phyloP scores from a whole-genome alignment of 176 grass and related monocot species.

The Carex myosuroides region DNA sequence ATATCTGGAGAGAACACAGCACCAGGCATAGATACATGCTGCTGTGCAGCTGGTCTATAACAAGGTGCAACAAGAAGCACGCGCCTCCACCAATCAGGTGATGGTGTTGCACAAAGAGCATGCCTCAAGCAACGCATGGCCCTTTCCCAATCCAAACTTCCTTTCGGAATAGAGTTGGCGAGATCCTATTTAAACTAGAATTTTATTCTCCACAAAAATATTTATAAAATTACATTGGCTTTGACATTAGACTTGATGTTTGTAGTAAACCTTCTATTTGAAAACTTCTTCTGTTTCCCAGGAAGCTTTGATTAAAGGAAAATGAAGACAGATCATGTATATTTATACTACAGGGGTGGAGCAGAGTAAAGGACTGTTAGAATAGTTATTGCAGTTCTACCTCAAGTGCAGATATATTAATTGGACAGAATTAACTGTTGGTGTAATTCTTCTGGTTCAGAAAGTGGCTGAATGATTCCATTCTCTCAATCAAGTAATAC shows the following conservation, averaged over 20 bases:
- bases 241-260: not conserved
- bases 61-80: slow-evolving; percentile 93
- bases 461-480: not conserved
- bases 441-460: not conserved
- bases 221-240: not conserved
- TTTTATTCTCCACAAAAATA: slow-evolving; percentile 14
- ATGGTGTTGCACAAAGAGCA: slow-evolving; percentile 89
- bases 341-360: not conserved
- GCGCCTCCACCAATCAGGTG: slow-evolving; percentile 98
- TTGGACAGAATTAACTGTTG: not conserved
- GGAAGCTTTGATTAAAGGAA: not conserved
- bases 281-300: not conserved
- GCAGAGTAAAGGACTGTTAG: not conserved
- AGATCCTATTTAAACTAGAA: slow-evolving; percentile 60
- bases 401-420: not conserved
- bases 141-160: slow-evolving; percentile 91
- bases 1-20: slow-evolving; percentile 97
- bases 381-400: not conserved
- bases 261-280: not conserved
- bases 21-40: slow-evolving; percentile 78
- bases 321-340: not conserved
- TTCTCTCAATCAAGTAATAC: not conserved
- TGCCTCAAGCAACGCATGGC: slow-evolving; percentile 94
- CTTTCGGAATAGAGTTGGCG: slow-evolving; percentile 80
- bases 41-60: slow-evolving; percentile 62